Evolutionary conservation across 2,329 filamentous ascomycete genomes (phyloP).

Genomic region (Pyrenophora teres): DNA sequence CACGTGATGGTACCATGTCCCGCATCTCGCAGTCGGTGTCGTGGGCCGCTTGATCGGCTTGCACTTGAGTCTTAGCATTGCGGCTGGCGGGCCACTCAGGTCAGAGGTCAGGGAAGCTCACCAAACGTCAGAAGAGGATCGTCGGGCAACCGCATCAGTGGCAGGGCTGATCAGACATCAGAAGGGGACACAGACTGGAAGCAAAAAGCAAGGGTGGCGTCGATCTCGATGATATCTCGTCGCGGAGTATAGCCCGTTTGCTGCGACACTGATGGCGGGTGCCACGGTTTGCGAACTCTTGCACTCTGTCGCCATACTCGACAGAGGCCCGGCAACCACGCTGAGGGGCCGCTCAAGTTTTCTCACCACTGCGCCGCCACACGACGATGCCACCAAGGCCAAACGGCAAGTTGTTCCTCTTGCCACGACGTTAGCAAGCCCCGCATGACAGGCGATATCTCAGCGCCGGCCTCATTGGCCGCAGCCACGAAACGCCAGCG

Average conservation of each 20-base stretch:
- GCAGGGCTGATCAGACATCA: slow-evolving; percentile 43
- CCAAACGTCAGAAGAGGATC: slow-evolving; percentile 18
- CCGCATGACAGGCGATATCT: slow-evolving; percentile 7
- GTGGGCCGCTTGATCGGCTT: slow-evolving; percentile 29
- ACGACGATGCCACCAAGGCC: slow-evolving; percentile 14
- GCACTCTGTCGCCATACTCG: not conserved
- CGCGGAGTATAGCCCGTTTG: slow-evolving; percentile 26
- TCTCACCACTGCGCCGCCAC: slow-evolving; percentile 15
- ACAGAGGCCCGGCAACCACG: not conserved
- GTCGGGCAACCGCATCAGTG: slow-evolving; percentile 27
- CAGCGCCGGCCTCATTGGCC: slow-evolving; percentile 22
- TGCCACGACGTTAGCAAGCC: slow-evolving; percentile 34
- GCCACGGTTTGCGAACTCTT: not conserved
- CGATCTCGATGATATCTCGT: slow-evolving; percentile 34
- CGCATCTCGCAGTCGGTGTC: slow-evolving; percentile 13
- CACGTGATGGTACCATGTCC: slow-evolving; percentile 7
- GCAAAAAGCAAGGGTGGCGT: slow-evolving; percentile 36
- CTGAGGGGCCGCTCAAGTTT: slow-evolving; percentile 2
- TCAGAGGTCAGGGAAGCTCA: slow-evolving; percentile 28
- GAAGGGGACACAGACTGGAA: slow-evolving; percentile 35
- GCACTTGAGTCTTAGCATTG: slow-evolving; percentile 15
- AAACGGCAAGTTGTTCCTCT: slow-evolving; percentile 18
- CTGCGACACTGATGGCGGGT: slow-evolving; percentile 25
- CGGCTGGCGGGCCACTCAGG: slow-evolving; percentile 4
- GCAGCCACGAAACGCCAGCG: slow-evolving; percentile 23